Conservation (phyloP, 805 yeast species). For the Ogataea philodendri region DNA sequence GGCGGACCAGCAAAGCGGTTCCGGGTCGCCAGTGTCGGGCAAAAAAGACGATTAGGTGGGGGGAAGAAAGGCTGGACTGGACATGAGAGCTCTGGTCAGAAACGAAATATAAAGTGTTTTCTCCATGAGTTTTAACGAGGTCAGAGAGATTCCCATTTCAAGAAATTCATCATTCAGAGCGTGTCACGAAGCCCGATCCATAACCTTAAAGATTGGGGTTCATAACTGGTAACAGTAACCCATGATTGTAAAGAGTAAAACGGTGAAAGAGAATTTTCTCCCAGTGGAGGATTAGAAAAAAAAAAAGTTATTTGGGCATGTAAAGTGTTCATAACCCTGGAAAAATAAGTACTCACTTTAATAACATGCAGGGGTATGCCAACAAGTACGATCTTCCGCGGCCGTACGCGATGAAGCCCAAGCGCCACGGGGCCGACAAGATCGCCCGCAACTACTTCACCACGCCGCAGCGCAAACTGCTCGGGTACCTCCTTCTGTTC, state of each 20-base stretch:
- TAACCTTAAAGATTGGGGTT: conserved; percentile 10
- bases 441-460: conserved; percentile 35
- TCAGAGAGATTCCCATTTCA: conserved; percentile 38
- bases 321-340: too few species aligned
- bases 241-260: too few species aligned
- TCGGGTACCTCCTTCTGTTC: conserved; percentile 39
- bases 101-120: conserved; percentile 26
- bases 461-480: conserved; percentile 46
- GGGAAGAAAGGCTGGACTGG: too few species aligned
- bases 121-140: conserved; percentile 31
- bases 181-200: conserved; percentile 1
- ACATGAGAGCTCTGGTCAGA: conserved; percentile 5
- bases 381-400: conserved; percentile 41
- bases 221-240: too few species aligned
- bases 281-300: too few species aligned
- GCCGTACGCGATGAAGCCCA: conserved; percentile 38
- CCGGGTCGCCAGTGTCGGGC: background rate
- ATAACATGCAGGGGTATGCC: conserved; percentile 33
- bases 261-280: too few species aligned
- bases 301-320: too few species aligned
- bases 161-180: conserved; percentile 27
- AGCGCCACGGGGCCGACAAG: conserved; percentile 24
- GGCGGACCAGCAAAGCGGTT: conserved; percentile 21
- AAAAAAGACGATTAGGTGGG: conserved; percentile 13
- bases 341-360: conserved; percentile 1